phyloP scores from a whole-genome alignment of 495 filamentous ascomycete genomes.

The Xanthoparmelia taractica region DNA sequence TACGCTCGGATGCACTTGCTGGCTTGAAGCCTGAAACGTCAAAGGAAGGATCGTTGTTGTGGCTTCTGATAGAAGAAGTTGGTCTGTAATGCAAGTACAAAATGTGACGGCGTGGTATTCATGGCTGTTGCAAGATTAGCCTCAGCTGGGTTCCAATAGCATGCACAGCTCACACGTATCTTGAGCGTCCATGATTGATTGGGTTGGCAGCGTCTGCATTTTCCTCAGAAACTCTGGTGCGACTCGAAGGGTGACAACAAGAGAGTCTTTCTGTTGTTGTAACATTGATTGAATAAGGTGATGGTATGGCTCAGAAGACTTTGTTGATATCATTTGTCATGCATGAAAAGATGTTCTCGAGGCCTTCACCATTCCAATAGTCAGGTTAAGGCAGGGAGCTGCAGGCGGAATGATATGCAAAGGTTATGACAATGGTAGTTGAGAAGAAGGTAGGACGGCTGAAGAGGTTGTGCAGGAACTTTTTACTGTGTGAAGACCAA shows the following conservation, averaged over 20 bases:
- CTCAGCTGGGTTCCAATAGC: neutral
- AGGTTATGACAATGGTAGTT: no score
- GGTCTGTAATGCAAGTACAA: neutral
- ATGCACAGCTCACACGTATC: neutral
- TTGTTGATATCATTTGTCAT: neutral
- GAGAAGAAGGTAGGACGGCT: no score
- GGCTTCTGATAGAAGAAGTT: no score
- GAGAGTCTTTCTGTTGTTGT: neutral
- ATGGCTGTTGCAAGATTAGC: neutral
- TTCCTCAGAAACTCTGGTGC: neutral
- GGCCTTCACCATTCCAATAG: neutral
- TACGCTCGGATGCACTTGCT: neutral
- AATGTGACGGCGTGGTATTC: neutral
- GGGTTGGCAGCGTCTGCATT: neutral
- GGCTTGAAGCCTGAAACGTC: neutral
- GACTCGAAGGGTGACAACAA: neutral
- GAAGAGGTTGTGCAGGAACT: no score
- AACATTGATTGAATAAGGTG: neutral
- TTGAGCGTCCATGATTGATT: no score
- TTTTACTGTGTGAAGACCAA: no score
- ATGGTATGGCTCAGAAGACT: neutral
- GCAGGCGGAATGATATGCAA: no score
- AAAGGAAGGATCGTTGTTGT: neutral
- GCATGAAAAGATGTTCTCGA: neutral
- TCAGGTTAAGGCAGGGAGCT: no score